These are phyloP conservation scores for Chlamydomonas sp. DNA, from an alignment of 139 green algal genomes.

Conservation along the genomic window DNA sequence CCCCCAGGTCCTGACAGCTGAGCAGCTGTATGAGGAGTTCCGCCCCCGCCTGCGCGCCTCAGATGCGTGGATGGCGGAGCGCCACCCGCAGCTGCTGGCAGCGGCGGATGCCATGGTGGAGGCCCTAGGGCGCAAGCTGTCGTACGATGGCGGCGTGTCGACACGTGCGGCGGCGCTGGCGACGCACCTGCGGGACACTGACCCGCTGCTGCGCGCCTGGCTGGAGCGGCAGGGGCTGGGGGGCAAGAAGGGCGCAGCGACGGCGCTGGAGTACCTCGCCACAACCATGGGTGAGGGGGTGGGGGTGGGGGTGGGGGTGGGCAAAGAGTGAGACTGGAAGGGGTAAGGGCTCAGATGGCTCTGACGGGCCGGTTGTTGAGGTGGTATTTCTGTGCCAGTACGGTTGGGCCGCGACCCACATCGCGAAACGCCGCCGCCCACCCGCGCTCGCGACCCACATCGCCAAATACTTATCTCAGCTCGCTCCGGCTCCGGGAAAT, in stretches of 20 bases:
- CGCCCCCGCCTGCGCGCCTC: background rate
- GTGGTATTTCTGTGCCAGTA: no score
- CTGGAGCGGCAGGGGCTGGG: background rate
- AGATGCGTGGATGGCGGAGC: background rate
- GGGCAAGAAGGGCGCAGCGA: background rate
- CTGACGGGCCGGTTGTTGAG: background rate
- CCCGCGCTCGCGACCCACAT: no score
- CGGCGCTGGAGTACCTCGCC: constrained; percentile 30
- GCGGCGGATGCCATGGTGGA: constrained; percentile 27
- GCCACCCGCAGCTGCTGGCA: background rate
- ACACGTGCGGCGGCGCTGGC: constrained; percentile 23
- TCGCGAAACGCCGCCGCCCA: no score
- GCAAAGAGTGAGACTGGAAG: background rate
- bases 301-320: background rate
- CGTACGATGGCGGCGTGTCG: constrained; percentile 25
- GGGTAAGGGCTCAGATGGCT: background rate
- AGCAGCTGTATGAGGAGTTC: constrained; percentile 37
- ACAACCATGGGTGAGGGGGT: constrained; percentile 22
- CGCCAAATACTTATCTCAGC: no score
- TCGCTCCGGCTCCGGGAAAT: no score
- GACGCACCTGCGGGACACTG: constrained; percentile 1
- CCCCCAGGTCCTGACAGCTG: constrained; percentile 8
- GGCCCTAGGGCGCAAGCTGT: constrained; percentile 18
- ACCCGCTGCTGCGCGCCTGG: constrained; percentile 21
- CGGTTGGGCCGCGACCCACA: no score